phyloP scores from a whole-genome alignment of 202 grass and related monocot genomes.

The Saccharum hybrid region DNA sequence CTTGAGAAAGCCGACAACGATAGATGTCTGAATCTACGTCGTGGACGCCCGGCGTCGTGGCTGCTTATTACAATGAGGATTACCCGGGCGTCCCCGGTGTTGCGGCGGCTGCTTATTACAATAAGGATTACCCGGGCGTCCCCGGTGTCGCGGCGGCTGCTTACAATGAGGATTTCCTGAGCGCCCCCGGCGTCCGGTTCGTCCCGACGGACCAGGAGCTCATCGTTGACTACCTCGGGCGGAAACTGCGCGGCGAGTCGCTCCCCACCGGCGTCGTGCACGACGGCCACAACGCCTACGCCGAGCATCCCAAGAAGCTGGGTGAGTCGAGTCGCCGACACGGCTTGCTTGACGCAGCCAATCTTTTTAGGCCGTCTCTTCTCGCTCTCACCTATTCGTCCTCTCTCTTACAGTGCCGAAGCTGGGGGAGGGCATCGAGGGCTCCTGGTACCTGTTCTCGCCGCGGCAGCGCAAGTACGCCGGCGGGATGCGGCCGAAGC shows the following conservation, averaged over 20 bases:
- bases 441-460: slow-evolving; percentile 55
- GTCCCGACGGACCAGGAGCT: slow-evolving; percentile 49
- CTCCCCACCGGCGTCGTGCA: not conserved
- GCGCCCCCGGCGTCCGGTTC: slow-evolving; percentile 48
- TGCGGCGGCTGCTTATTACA: too few relatives aligned
- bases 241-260: slow-evolving; percentile 16
- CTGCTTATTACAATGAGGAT: too few relatives aligned
- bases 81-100: not conserved
- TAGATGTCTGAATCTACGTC: not conserved
- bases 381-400: not conserved
- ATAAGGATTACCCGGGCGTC: too few relatives aligned
- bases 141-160: too few relatives aligned
- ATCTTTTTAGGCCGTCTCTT: not conserved
- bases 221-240: slow-evolving; percentile 38
- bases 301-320: slow-evolving; percentile 36
- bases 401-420: slow-evolving; percentile 12
- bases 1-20: not conserved
- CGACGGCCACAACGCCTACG: slow-evolving; percentile 39
- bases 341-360: not conserved
- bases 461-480: slow-evolving; percentile 28
- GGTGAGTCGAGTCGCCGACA: slow-evolving; percentile 1
- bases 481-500: slow-evolving; percentile 34
- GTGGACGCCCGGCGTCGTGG: not conserved
- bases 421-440: slow-evolving; percentile 2
- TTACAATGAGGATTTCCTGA: not conserved